Evolutionary conservation across 495 filamentous ascomycete species (phyloP), one percentile per base, ranked within the genome.

Genomic region (Filosporella fistucella): DNA sequence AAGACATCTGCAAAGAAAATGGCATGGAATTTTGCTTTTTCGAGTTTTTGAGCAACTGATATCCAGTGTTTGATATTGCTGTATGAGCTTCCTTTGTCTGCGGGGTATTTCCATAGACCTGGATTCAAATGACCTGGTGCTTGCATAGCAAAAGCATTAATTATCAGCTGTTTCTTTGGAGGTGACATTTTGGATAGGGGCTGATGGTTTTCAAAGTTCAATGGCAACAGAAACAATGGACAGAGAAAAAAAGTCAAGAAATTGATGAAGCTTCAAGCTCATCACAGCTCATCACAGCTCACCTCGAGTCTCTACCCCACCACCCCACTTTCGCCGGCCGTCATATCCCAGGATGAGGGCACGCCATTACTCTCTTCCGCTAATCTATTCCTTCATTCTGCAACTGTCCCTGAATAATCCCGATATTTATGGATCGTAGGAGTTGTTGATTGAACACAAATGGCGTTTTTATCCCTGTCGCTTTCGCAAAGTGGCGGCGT

Each of bases 1-100:
- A 74, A 63, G 4, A 75, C 69, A 45, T 81, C 78, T 6, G 79
- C 79, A 42, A 82, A 75, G 58, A 81, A 83, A 52, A 82, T 78
- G 41, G 74, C 78, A 54, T 83, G 77, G 59, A 83, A 77, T 29
- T 75, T 74, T 28, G 75, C 78, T 34, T 67, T 63, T 49, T 82
- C 80, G 5, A 81, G 68, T 23, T 78, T 59, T 53, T 77, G 71
- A 1, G 78, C 78, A 3, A 81, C 52, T 37, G 74, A 66, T 11
- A 74, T 69, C 78, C 78, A 82, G 57, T 81, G 75, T 1, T 72
- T 67, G 16, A 55, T 55, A 36, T 72, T 68, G 47, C 70, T 76
- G 63, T 78, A 80, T 38, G 70, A 62, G 39, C 64, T 63, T 12
- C 73, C 75, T 45, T 77, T 61, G 49, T 79, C 76, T 13, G 69